These are phyloP conservation scores for Dalbergia cochinchinensis DNA, from an alignment of 306 rosid species.

Conservation along the genomic window DNA sequence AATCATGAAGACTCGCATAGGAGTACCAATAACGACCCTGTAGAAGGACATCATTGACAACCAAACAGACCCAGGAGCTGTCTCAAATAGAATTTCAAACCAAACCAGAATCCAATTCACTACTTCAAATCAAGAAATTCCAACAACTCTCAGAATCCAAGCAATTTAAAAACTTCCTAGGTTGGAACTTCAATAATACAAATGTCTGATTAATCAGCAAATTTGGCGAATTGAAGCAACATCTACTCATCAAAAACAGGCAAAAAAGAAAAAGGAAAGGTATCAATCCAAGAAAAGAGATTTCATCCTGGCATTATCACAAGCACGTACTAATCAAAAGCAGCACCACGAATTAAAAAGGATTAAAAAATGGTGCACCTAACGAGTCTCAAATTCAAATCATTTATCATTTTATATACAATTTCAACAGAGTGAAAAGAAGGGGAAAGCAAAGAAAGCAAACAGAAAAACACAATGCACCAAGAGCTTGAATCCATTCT, in stretches of 20 bases:
- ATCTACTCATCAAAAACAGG: too few species aligned
- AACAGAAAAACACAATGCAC: conserved; percentile 5
- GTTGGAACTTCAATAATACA: neutral
- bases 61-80: neutral
- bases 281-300: too few species aligned
- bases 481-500: neutral
- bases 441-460: neutral
- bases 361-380: neutral
- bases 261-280: too few species aligned
- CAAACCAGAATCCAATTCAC: neutral
- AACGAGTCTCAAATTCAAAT: neutral
- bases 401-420: neutral
- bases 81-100: neutral
- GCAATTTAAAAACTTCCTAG: neutral
- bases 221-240: too few species aligned
- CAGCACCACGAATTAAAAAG: neutral
- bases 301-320: too few species aligned
- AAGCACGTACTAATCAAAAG: neutral
- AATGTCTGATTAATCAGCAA: too few species aligned
- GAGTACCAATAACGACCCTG: neutral
- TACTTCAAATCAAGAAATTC: too few species aligned
- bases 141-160: neutral
- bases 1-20: neutral
- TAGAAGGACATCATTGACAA: neutral
- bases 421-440: neutral